Evolutionary conservation across 495 filamentous ascomycete species (phyloP), one percentile per base, ranked within the genome.

Genomic region (Penicillium chermesinum): DNA sequence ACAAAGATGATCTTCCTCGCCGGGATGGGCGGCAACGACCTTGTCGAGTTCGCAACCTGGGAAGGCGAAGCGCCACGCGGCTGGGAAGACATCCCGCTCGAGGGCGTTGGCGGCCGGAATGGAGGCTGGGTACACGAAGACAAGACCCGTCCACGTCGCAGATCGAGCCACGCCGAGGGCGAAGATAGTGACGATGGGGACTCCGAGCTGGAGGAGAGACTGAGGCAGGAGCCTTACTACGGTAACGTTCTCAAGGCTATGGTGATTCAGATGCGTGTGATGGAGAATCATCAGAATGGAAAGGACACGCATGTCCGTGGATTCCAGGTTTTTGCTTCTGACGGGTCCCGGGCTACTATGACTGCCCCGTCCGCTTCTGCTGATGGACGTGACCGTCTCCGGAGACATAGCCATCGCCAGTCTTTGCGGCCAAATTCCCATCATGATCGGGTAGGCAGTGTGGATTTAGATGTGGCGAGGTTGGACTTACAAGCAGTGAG

Each of bases 261-360:
- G 70, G 79, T 97, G 37, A 74, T 96, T 10, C 89, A 96, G 64
- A 82, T 97, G 42, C 79, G 81, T 41, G 78, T 98, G 52, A 77
- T 88, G 47, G 94, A 96, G 70, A 98, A 98, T 57, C 93, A 98
- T 68, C 93, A 98, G 73, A 98, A 98, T 65, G 93, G 93, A 46
- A 98, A 98, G 63, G 93, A 98, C 64, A 98, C 93, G 2, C 93
- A 98, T 76, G 82, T 98, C 34, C 83, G 93, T 32, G 91, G 88
- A 0, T 76, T 98, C 62, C 91, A 96, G 75, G 81, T 98, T 19
- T 98, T 89, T 62, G 87, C 88, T 4, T 67, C 76, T 35, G 90
- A 96, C 53, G 76, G 65, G 0, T 57, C 62, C 0, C 61, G 62
- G 1, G 46, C 64, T 25, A 63, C 49, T 13, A 59, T 37, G 12